Percentiles rank a stretch among this genome's conserved stretches.
These are phyloP conservation scores for Trypanosoma brucei DNA, from an alignment of 208 protist species.

Conservation along the genomic window DNA sequence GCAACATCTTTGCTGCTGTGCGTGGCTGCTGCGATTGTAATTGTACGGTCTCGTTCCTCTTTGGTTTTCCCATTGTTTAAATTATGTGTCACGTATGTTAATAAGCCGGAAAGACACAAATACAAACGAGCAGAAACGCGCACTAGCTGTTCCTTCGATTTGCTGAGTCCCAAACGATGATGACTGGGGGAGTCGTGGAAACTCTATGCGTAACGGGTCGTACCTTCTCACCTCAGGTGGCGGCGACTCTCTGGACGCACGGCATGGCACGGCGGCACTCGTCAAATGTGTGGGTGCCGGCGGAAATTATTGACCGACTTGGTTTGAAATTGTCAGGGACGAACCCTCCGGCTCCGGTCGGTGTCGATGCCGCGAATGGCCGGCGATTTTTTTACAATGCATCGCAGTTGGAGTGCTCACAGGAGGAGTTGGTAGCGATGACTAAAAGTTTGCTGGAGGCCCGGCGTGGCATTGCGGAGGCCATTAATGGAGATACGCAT, in stretches of 20 bases:
- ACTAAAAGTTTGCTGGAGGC: constrained; percentile 4
- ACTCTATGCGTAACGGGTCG: constrained; percentile 31
- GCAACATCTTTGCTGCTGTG: too few species aligned
- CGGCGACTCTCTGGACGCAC: constrained; percentile 35
- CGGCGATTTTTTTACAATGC: constrained; percentile 39
- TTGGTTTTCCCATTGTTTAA: too few species aligned
- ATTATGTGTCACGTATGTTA: too few species aligned
- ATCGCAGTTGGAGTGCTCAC: constrained; percentile 30
- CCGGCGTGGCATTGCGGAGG: not conserved
- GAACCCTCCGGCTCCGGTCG: constrained; percentile 11
- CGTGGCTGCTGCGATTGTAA: too few species aligned
- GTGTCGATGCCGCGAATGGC: constrained; percentile 21
- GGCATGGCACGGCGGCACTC: constrained; percentile 22
- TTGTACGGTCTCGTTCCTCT: too few species aligned
- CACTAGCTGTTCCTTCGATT: not conserved
- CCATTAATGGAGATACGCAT: not conserved
- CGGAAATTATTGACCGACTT: constrained; percentile 24
- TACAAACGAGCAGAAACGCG: too few species aligned
- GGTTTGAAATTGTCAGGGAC: constrained; percentile 8
- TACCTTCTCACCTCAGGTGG: constrained; percentile 29
- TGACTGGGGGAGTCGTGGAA: not conserved
- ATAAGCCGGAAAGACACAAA: too few species aligned
- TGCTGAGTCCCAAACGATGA: not conserved
- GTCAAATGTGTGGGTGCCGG: constrained; percentile 42
- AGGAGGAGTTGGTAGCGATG: constrained; percentile 19